These are phyloP conservation scores for Carex cristatella DNA, from an alignment of 176 grass and related monocot genomes.

Conservation along the genomic window DNA sequence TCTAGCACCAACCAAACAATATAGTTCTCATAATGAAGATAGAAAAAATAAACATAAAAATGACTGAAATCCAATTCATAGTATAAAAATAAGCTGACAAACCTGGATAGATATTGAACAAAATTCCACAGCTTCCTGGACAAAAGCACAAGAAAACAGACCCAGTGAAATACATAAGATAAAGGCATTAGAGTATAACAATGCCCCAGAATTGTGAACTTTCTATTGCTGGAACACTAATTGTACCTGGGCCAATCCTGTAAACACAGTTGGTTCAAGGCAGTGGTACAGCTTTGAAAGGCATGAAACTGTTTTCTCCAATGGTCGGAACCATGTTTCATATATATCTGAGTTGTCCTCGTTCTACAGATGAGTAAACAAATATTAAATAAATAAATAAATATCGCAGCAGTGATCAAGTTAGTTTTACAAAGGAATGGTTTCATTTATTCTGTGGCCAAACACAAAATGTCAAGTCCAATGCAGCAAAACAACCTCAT, in stretches of 20 bases:
- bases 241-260: conserved; percentile 87
- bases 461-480: background rate
- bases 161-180: conserved; percentile 21
- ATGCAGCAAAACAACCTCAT: background rate
- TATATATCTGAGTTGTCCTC: conserved; percentile 63
- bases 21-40: conserved; percentile 16
- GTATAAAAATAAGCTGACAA: conserved; percentile 5
- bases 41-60: background rate
- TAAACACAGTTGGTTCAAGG: conserved; percentile 91
- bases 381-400: conserved; percentile 2
- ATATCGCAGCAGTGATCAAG: background rate
- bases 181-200: conserved; percentile 5
- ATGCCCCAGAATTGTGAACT: conserved; percentile 19
- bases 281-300: conserved; percentile 94
- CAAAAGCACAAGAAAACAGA: conserved; percentile 24
- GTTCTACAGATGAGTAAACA: conserved; percentile 41
- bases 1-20: background rate
- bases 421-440: background rate
- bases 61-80: background rate
- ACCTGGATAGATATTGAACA: conserved; percentile 97
- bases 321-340: conserved; percentile 79
- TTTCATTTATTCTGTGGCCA: background rate
- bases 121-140: conserved; percentile 93
- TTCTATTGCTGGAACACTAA: conserved; percentile 17
- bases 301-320: conserved; percentile 98